Evolutionary conservation across 768 basidiomycete species (phyloP).

Genomic region (Termitomyces sp.): DNA sequence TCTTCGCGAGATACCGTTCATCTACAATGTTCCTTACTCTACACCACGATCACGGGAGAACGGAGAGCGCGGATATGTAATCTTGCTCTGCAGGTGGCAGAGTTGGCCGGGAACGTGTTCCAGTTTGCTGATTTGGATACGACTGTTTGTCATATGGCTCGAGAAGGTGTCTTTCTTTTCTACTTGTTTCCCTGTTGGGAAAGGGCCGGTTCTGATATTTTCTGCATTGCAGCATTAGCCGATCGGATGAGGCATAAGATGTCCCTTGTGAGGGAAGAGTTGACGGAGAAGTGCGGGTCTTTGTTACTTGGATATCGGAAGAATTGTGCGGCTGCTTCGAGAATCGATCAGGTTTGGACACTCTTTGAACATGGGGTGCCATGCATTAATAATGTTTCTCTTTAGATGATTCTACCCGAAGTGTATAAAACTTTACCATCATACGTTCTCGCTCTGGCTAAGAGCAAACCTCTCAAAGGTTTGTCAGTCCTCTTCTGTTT

Average conservation of each 20-base stretch:
- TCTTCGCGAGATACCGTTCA: conserved; percentile 69
- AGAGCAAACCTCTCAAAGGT: conserved; percentile 95
- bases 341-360: conserved; percentile 64
- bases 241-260: conserved; percentile 55
- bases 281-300: conserved; percentile 80
- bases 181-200: not conserved
- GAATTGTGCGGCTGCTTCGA: conserved; percentile 79
- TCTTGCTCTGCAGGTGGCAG: conserved; percentile 73
- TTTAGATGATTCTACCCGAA: conserved; percentile 90
- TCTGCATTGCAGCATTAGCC: conserved; percentile 57
- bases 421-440: conserved; percentile 83
- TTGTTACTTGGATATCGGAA: conserved; percentile 82
- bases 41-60: conserved; percentile 73
- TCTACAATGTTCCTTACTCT: conserved; percentile 83
- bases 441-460: conserved; percentile 75
- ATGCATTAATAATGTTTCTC: conserved; percentile 6
- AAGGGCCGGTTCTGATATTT: not conserved
- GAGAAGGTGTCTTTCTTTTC: conserved; percentile 56
- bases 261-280: conserved; percentile 71
- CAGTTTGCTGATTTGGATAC: conserved; percentile 89
- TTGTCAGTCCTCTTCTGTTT: conserved; percentile 8
- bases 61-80: conserved; percentile 84
- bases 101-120: conserved; percentile 89
- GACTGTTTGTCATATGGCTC: conserved; percentile 64
- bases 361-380: not conserved